Base-by-base conservation (phyloP, 495 filamentous ascomycete species). In the Hamigera avellanea region DNA sequence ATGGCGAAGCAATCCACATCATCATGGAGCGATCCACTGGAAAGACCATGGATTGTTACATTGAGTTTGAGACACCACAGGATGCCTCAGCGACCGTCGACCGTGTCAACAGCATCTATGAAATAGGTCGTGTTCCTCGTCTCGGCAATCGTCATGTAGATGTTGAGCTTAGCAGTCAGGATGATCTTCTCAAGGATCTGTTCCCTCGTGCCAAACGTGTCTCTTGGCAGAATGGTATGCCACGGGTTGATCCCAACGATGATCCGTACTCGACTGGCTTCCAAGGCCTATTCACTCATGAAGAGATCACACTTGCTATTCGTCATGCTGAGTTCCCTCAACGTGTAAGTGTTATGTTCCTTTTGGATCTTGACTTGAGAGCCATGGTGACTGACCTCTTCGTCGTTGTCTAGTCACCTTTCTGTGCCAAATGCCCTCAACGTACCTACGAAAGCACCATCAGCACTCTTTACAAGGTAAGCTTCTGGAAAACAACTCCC, bases 21-120 rank as follows among this genome's bases (percentile, higher is more conserved):
- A 82, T 86, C 44, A 86, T 91, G 81, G 84, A 89, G 34, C 77
- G 81, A 6, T 62, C 73, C 0, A 83, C 80, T 1, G 71, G 72
- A 32, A 89, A 88, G 67, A 88, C 84, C 0, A 74, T 78, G 55
- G 81, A 87, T 35, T 79, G 72, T 39, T 91, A 64, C 43, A 73
- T 83, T 19, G 84, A 91, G 48, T 77, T 87, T 32, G 36, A 59
- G 19, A 69, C 62, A 5, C 38, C 58, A 0, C 40, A 57, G 0
- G 76, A 79, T 49, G 83, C 82, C 0, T 43, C 62, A 8, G 57
- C 57, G 8, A 61, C 71, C 0, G 48, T 53, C 7, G 19, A 36
- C 8, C 49, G 50, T 6, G 40, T 61, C n/a, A 56, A 50, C 16
- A 17, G 23, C 0, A 62, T 76, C 4, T 60, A 71, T 19, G 66